These are phyloP conservation scores for Kodamaea hsintzibuensis DNA, from an alignment of 805 yeast genomes.

Conservation along the genomic window DNA sequence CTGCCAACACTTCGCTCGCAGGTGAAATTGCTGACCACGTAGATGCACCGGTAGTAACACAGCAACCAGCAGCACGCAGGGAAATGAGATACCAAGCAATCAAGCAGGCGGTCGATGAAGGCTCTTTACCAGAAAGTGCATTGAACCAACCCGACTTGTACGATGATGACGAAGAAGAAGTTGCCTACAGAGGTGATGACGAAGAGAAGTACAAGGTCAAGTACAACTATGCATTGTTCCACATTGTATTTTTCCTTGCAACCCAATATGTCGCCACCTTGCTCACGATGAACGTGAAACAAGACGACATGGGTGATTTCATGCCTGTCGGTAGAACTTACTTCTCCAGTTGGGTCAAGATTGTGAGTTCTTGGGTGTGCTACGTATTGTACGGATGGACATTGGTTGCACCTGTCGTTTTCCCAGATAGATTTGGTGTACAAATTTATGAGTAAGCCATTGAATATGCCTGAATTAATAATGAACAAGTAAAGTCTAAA, in stretches of 20 bases:
- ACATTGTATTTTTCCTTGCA: slow-evolving; percentile 87
- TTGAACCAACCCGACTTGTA: slow-evolving; percentile 68
- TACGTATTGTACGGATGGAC: slow-evolving; percentile 88
- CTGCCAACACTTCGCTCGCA: slow-evolving; percentile 58
- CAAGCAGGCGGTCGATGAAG: slow-evolving; percentile 93
- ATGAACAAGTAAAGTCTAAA: no score
- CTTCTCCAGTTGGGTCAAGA: slow-evolving; percentile 93
- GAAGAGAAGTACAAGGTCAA: slow-evolving; percentile 65
- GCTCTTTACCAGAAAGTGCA: slow-evolving; percentile 92
- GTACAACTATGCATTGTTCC: slow-evolving; percentile 87
- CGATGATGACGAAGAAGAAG: slow-evolving; percentile 42
- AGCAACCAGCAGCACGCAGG: slow-evolving; percentile 52
- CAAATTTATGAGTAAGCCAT: neutral
- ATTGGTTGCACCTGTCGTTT: slow-evolving; percentile 80
- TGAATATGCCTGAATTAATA: neutral
- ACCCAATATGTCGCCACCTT: slow-evolving; percentile 96
- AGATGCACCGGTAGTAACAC: slow-evolving; percentile 32
- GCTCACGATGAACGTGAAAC: slow-evolving; percentile 86
- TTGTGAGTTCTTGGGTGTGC: slow-evolving; percentile 90
- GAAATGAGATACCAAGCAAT: slow-evolving; percentile 87
- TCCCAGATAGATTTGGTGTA: slow-evolving; percentile 82
- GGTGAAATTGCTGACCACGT: slow-evolving; percentile 44
- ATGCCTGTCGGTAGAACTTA: slow-evolving; percentile 97
- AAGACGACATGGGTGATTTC: slow-evolving; percentile 82
- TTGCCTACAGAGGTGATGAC: slow-evolving; percentile 40